Conservation (phyloP, 805 yeast species). For the Cyberlindnera mycetangii region DNA sequence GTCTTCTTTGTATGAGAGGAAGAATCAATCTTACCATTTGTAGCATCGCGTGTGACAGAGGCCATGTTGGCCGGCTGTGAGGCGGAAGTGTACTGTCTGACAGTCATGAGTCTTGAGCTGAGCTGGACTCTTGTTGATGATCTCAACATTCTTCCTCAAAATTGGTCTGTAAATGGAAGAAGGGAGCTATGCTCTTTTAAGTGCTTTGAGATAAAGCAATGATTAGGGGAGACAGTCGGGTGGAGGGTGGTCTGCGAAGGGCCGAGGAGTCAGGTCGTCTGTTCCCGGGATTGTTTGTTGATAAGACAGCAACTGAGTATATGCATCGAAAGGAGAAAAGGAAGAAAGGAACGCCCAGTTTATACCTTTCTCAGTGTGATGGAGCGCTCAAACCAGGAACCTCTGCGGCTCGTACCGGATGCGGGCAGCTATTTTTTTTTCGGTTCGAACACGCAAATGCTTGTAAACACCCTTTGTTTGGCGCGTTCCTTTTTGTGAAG, state of each 20-base stretch:
- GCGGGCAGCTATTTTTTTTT: conserved; percentile 7
- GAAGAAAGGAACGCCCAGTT: conserved; percentile 10
- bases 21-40: conserved; percentile 13
- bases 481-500: neutral
- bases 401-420: conserved; percentile 13
- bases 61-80: conserved; percentile 10
- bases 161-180: neutral
- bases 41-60: conserved; percentile 20
- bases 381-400: neutral
- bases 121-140: conserved; percentile 10
- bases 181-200: conserved; percentile 1
- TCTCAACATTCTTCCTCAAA: conserved; percentile 12
- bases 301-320: neutral
- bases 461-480: neutral
- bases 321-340: neutral
- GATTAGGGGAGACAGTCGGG: neutral
- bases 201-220: neutral
- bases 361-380: neutral
- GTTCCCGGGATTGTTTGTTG: conserved; percentile 8
- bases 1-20: conserved; percentile 19
- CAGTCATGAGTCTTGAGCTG: conserved; percentile 6
- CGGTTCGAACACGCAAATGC: neutral
- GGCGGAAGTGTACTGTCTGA: conserved; percentile 14
- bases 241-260: neutral
- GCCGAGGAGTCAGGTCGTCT: conserved; percentile 3